Evolutionary conservation across 805 yeast genomes (phyloP).

Genomic region (Candida nitratophila): DNA sequence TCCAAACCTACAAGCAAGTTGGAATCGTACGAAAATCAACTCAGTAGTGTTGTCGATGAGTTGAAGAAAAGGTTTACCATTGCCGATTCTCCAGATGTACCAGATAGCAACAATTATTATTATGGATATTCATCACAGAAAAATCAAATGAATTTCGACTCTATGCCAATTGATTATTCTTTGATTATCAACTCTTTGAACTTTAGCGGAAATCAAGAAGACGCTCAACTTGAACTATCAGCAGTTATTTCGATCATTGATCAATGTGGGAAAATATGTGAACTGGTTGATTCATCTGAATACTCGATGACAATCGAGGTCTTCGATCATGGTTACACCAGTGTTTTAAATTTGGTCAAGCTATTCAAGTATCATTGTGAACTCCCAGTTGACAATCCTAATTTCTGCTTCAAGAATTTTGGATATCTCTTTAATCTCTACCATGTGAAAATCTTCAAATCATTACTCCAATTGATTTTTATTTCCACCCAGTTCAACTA

Average conservation of each 20-base stretch:
- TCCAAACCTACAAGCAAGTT: too few relatives aligned
- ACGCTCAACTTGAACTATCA: conserved; percentile 14
- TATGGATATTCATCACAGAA: background rate
- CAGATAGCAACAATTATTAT: background rate
- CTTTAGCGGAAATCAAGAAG: background rate
- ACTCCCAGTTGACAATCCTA: conserved; percentile 13
- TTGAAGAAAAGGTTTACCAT: too few relatives aligned
- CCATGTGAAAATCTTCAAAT: conserved; percentile 5
- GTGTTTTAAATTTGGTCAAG: conserved; percentile 2
- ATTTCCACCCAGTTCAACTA: conserved; percentile 10
- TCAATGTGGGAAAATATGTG: conserved; percentile 8
- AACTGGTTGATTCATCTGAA: conserved; percentile 3
- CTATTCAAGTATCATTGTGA: conserved; percentile 21
- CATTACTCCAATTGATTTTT: conserved; percentile 7
- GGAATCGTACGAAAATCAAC: too few relatives aligned
- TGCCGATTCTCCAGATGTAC: too few relatives aligned
- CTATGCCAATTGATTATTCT: background rate
- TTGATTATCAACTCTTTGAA: background rate
- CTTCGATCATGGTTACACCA: background rate
- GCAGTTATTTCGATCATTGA: conserved; percentile 18
- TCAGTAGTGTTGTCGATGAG: too few relatives aligned
- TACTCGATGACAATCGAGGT: background rate
- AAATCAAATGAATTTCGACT: background rate
- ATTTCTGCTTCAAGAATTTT: conserved; percentile 21
- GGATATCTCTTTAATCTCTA: conserved; percentile 12